Base-by-base conservation (phyloP, 208 protist species). In the Leishmania guyanensis region DNA sequence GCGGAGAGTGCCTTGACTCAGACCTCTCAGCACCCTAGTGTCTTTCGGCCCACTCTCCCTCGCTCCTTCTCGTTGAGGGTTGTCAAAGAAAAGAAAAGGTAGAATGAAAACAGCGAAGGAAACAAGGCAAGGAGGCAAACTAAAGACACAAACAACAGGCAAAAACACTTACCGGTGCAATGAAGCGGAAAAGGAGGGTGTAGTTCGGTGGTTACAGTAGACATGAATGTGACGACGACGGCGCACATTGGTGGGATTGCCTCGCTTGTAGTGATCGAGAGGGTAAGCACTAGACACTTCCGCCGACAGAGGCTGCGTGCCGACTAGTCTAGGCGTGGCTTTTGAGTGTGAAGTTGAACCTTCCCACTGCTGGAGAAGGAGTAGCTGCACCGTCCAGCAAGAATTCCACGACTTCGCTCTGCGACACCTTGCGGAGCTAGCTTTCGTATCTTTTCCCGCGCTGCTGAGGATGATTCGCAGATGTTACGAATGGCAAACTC, bases 401-500 rank as follows among this genome's bases (percentile, higher is more conserved):
- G 86, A 36, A 94, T 69, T 10, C 86, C 46, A 65, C 89, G 84
- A 64, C 87, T 94, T 75, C 94, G 88, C 6, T 90, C 82, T 51
- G 85, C 77, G 46, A 96, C 50, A 62, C 85, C 76, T 2, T 92
- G 69, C n/a, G 91, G 86, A 22, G 69, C 83, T 39, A 97, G 76
- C 69, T 87, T 71, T 50, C 85, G 80, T 60, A 97, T 90, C 72
- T 88, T 91, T 29, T 95, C 93, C 48, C 85, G 69, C 36, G 92
- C 94, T 50, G 81, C 74, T 10, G 77, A 62, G n/a, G 85, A 88
- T 17, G 86, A 89, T 20, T 74, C 82, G 77, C 92, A 96, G 48
- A 98, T 85, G 80, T 98, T 98, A 46, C 94, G 89, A 58, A 98
- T 94, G 17, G 86, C 83, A 76, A 98, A 98, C 78, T 96, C 87